Evolutionary conservation across 495 filamentous ascomycete species (phyloP), one percentile per base, ranked within the genome.

Genomic region (Neurospora sp.): DNA sequence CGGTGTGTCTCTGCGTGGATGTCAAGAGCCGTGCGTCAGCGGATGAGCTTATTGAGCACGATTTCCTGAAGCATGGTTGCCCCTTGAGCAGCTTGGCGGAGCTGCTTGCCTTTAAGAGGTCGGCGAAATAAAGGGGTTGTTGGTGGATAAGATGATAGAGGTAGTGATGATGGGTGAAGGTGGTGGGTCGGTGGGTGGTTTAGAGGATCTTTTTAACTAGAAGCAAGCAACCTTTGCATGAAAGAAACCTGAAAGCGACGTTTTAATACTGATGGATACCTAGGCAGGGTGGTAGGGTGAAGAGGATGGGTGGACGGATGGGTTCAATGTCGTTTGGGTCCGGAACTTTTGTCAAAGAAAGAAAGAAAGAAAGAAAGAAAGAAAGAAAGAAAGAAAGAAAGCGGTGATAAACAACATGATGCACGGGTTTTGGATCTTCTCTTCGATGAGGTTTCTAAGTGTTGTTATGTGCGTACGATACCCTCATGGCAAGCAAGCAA

Each of bases 21-120:
- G 94, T 99, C 76, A 94, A 94, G 85, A 95, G 92, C 79, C 89
- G 96, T 77, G 96, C 96, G 40, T 97, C 92, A 3, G 94, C 96
- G 1, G 87, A 91, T 68, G 96, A 99, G 82, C 87, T 98, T 59
- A 83, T 98, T 68, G 87, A 88, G 72, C 91, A 93, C 78, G 91
- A 93, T 74, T 94, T 94, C 81, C 78, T 94, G 78, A 89, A 89
- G 85, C 89, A 89, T 74, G 92, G 92, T 16, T 98, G 94, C 84
- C 89, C 90, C 68, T 83, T 94, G 59, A 86, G 86, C 3, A 96
- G 92, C 79, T 84, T 99, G 77, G 90, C 94, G 18, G 93, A 97
- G 75, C 81, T 99, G 73, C 87, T 99, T 71, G 89, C 90, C 70
- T 99, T 94, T 80, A 87, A 90, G 79, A 88, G 84, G 78, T 79